Conservation (phyloP, 257 asterid genomes). For the Prunella vulgaris region DNA sequence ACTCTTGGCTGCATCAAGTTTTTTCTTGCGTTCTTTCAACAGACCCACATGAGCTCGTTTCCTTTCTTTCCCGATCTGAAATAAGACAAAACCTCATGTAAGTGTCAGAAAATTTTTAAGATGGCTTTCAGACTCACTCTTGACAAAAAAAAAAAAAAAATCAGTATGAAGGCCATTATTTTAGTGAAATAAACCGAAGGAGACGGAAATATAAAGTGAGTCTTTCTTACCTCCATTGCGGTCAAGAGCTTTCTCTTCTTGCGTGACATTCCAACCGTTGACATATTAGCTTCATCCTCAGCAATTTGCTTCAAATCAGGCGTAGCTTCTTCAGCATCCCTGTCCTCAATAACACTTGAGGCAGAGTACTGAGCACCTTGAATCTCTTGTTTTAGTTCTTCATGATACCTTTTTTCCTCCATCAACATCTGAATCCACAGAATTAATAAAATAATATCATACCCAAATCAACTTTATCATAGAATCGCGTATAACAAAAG, state of each 20-base stretch:
- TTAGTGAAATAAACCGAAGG: not conserved
- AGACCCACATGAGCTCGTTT: slow-evolving; percentile 28
- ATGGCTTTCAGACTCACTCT: not conserved
- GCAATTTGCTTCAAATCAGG: slow-evolving; percentile 47
- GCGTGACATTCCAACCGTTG: slow-evolving; percentile 53
- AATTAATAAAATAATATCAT: not conserved
- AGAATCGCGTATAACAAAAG: not conserved
- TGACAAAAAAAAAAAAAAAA: not conserved
- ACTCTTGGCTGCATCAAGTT: slow-evolving; percentile 42
- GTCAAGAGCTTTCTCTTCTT: slow-evolving; percentile 47
- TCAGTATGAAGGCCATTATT: not conserved
- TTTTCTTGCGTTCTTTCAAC: slow-evolving; percentile 46
- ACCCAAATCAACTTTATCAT: not conserved
- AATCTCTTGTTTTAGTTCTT: slow-evolving; percentile 62
- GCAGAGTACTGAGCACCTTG: slow-evolving; percentile 37
- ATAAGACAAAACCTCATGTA: slow-evolving; percentile 9
- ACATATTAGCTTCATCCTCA: slow-evolving; percentile 45
- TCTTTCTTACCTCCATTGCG: slow-evolving; percentile 62
- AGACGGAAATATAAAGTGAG: not conserved
- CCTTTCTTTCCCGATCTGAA: slow-evolving; percentile 52
- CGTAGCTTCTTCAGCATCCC: slow-evolving; percentile 32
- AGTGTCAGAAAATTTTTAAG: not conserved
- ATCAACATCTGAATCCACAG: slow-evolving; percentile 48
- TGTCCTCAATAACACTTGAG: slow-evolving; percentile 25
- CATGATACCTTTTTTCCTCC: slow-evolving; percentile 55